These are phyloP conservation scores for Yamadazyma nakazawae DNA, from an alignment of 805 yeast genomes.

Conservation along the genomic window DNA sequence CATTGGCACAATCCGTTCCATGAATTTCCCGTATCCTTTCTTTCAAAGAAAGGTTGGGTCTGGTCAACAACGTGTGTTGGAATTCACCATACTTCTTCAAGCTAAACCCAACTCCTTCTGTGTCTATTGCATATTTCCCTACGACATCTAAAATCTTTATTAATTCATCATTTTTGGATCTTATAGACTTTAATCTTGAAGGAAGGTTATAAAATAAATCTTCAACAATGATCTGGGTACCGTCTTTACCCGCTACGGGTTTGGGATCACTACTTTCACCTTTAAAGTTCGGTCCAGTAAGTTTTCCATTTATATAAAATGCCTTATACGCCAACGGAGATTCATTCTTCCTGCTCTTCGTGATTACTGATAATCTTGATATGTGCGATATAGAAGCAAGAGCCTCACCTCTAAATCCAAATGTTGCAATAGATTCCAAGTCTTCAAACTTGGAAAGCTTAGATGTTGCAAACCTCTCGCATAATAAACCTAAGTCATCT, in stretches of 20 bases:
- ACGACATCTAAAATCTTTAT: conserved; percentile 75
- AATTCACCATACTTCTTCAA: conserved; percentile 80
- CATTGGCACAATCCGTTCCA: conserved; percentile 67
- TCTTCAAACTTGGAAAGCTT: conserved; percentile 76
- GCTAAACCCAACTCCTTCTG: conserved; percentile 64
- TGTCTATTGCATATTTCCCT: conserved; percentile 79
- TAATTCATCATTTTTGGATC: conserved; percentile 70
- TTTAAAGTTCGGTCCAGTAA: conserved; percentile 43
- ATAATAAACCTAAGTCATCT: conserved; percentile 74
- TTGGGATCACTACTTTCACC: conserved; percentile 46
- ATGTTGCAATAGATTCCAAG: conserved; percentile 64
- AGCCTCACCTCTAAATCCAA: conserved; percentile 97
- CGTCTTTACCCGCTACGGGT: conserved; percentile 82
- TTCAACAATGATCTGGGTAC: conserved; percentile 82
- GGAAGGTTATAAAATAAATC: conserved; percentile 89
- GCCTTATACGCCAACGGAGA: conserved; percentile 71
- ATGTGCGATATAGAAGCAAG: conserved; percentile 91
- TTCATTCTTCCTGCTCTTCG: conserved; percentile 50
- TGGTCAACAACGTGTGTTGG: conserved; percentile 59
- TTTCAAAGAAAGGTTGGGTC: conserved; percentile 45
- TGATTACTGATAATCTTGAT: conserved; percentile 73
- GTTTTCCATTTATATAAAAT: conserved; percentile 62
- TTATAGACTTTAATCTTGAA: conserved; percentile 65
- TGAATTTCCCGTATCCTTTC: conserved; percentile 75
- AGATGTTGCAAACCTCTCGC: conserved; percentile 91